Evolutionary conservation across 306 rosid genomes (phyloP), one percentile per base, ranked within the genome.

Genomic region (Arachis stenosperma): DNA sequence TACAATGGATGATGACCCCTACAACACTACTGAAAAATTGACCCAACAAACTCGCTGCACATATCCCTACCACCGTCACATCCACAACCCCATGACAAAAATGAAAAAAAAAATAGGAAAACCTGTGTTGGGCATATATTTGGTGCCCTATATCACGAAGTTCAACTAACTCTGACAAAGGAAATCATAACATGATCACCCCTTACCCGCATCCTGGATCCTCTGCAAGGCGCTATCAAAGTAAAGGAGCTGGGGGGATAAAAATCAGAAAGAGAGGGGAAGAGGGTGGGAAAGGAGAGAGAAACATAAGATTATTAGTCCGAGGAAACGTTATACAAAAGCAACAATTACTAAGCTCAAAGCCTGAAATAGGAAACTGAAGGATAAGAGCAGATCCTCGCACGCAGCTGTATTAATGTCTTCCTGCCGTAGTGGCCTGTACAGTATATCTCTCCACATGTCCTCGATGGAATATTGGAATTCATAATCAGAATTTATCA

Each of bases 391-490:
- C 55, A 47, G 66, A 75, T 79, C 83, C 84, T 61, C 69, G 86
- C 82, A 48, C 63, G 78, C 79, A 64, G 79, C 82, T 67, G 77
- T 77, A 79, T 65, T 74, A 41, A 73, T 81, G 74, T 73, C 59
- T 82, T 71, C 71, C 74, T 39, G 72, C 76, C 83, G 60, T 65
- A 29, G 81, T 64, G 70, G 80, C 82, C 86, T 84, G 84, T 87
- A 88, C 94, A 86, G 85, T 73, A 85, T 80, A 66, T 77, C 77
- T 80, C 69, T 77, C 77, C 85, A 69, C 83, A 63, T 62, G 73
- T 68, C 73, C 67, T 67, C 68, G 22, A 83, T 50, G 85, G 82
- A 81, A 77, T 75, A 75, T 74, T 50, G 85, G 82, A 81, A 77
- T 75, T 74, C 76, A 63, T 55, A 70, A 58, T 63, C 85, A 73